Percentiles rank a stretch among this genome's conserved stretches.
phyloP scores from a whole-genome alignment of 2,329 filamentous ascomycete species.

The Aureobasidium namibiae region DNA sequence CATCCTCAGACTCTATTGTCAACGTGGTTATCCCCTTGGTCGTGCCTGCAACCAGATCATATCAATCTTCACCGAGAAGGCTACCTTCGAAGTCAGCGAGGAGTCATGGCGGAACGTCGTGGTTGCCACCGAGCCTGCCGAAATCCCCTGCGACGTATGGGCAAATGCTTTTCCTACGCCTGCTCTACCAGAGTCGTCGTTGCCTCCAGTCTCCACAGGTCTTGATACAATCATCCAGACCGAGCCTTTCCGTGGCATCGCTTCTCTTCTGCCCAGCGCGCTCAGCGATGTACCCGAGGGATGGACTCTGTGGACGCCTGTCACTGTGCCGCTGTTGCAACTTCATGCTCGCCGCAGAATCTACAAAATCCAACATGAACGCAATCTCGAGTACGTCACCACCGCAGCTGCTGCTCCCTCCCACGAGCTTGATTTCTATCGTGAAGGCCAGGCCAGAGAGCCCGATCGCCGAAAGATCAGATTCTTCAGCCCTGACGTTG shows the following conservation, averaged over 20 bases:
- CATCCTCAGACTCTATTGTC: background rate
- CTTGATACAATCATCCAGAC: background rate
- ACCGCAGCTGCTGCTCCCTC: background rate
- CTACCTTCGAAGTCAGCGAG: background rate
- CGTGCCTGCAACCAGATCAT: background rate
- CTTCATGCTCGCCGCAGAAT: background rate
- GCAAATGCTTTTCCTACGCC: background rate
- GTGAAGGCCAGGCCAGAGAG: background rate
- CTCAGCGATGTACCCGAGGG: background rate
- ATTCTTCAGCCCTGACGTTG: background rate
- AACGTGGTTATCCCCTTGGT: background rate
- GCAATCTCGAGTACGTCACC: background rate
- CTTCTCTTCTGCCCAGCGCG: background rate
- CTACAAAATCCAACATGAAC: background rate
- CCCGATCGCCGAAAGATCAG: background rate
- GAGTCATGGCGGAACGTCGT: background rate
- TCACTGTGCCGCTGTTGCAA: background rate
- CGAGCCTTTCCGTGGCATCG: background rate
- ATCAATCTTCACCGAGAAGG: background rate
- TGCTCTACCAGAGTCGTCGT: background rate
- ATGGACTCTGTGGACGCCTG: background rate
- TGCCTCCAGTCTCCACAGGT: background rate
- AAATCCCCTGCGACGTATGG: background rate
- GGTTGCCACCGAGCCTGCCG: background rate
- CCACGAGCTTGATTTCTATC: background rate